Base-by-base conservation (phyloP, 2,329 filamentous ascomycete species). In the Monilinia vaccinii-corymbosi region DNA sequence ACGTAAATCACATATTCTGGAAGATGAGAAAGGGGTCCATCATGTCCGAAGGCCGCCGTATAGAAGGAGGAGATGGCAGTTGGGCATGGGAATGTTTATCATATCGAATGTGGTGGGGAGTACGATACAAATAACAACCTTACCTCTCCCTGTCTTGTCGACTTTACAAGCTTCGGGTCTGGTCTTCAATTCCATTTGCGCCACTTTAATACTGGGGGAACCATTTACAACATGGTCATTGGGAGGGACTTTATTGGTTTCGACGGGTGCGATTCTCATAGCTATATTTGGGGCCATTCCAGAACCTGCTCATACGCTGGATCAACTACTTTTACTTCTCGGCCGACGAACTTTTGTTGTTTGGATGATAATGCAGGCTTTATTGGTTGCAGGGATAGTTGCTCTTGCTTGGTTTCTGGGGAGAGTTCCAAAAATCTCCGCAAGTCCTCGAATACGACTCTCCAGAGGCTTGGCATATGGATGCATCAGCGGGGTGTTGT, bases 121-220 rank as follows among this genome's bases (percentile, higher is more conserved):
- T 76, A 93, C 91, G 42, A 94, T 99, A 61, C 94, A 99, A 75
- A 97, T 99, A 72, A 97, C 94, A 34, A 97, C 93, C 0, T 80
- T 99, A 48, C 94, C 94, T 18, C 79, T 99, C 25, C 94, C 94
- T 23, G 91, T 99, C 7, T 82, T 99, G 38, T 97, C 93, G 60
- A 97, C 94, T 1, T 79, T 99, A 42, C 94, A 99, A 76, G 93
- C 93, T 21, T 96, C 93, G 4, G 94, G 94, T 48, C 81, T 99
- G 59, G 94, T 99, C 63, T 99, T 99, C 80, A 99, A 99, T 78
- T 96, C 93, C 60, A 91, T 97, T 74, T 96, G 95, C 79, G 94
- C 94, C 63, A 95, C 91, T 48, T 77, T 97, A 60, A 90, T 97
- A 69, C 82, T 99, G 51, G 87, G 88, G 70, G 93, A 99, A 75